A percentile compares a stretch with the other conserved stretches of the same genome.
Evolutionary conservation across 768 basidiomycete species (phyloP).

Genomic region (Pleurotus cornucopiae): DNA sequence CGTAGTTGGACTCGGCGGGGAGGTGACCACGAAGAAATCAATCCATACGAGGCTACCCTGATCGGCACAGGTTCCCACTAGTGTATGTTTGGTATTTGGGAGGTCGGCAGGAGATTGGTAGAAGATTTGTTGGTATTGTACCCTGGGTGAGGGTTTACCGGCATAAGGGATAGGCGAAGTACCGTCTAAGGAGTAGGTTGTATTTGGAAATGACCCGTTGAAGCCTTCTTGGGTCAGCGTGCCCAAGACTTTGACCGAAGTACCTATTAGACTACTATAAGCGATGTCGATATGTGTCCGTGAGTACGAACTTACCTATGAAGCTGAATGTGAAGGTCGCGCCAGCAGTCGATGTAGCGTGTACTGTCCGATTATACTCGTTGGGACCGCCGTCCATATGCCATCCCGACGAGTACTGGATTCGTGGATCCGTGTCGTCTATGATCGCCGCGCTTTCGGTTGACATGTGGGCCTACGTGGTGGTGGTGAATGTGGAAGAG

Average conservation of each 20-base stretch:
- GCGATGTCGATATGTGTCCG: neutral
- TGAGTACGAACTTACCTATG: neutral
- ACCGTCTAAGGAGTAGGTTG: neutral
- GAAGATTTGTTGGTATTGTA: constrained; percentile 4
- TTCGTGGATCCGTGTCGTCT: constrained; percentile 2
- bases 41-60: neutral
- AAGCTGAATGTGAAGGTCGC: constrained; percentile 1
- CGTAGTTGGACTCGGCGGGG: neutral
- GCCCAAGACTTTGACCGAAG: neutral
- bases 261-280: neutral
- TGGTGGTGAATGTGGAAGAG: too few relatives aligned
- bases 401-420: constrained; percentile 1
- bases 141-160: neutral
- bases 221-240: neutral
- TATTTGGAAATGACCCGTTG: neutral
- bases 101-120: neutral
- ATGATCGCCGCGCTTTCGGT: neutral
- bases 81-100: neutral
- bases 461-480: neutral
- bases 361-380: neutral
- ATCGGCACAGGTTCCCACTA: neutral
- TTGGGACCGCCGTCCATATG: neutral
- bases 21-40: constrained; percentile 1
- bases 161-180: neutral
- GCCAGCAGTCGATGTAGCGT: neutral